Base-by-base conservation (phyloP, 192 early-diverging fungal genomes). In the Coemansia sp. region DNA sequence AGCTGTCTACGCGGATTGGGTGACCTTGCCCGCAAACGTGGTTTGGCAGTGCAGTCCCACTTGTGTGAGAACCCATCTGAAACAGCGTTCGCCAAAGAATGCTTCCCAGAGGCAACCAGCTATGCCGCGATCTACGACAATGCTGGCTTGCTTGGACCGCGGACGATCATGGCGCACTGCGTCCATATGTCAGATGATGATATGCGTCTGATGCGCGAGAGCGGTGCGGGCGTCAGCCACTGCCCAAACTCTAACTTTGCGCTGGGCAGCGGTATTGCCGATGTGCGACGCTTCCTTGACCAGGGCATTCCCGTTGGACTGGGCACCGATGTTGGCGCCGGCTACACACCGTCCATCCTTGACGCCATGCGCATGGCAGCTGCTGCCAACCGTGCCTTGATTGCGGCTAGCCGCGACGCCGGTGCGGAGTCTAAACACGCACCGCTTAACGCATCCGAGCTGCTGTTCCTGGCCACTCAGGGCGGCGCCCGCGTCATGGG, bases 191-290 rank as follows among this genome's bases (percentile, higher is more conserved):
- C 81, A 18, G 84, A 88, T 0, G 78, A 83, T 7, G 96, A 98
- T 54, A 71, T 89, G 19, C 68, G 73, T 7, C 58, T 94, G 10
- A 66, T 96, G 54, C 83, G 82, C 47, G 69, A 83, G 23, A 71
- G 81, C 38, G 83, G 86, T 8, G 87, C 88, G 5, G 93, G 92
- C 54, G 80, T 98, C 49, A 87, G 92, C 9, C 96, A 98, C 67
- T 98, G 96, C 72, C 91, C 96, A 16, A 93, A 86, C 68, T 92
- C 90, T 30, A 98, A 98, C 82, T 95, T 97, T 68, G 76, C 86
- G 22, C 80, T 98, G 23, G 80, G 86, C 64, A 89, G 87, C 24
- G 96, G 96, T 21, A 73, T 91, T 12, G 86, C 89, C 47, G 85
- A 94, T 68, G 90, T 98, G 30, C 83, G 93, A 26, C 80, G 85